Evolutionary conservation across 2,329 filamentous ascomycete species (phyloP).

Genomic region (Fusarium mexicanum): DNA sequence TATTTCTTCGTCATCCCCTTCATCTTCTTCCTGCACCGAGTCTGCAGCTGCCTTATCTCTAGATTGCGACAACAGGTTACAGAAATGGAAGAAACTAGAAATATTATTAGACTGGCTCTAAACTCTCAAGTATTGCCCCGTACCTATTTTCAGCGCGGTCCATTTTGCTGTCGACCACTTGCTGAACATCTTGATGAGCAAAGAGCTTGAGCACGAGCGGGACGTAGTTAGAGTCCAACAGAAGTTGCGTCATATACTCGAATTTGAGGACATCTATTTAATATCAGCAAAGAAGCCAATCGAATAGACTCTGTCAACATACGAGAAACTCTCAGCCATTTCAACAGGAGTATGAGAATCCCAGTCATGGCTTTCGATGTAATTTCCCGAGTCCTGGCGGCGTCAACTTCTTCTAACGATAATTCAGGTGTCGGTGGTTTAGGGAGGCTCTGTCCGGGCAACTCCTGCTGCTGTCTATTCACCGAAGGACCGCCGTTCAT

Average conservation of each 20-base stretch:
- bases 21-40: constrained; percentile 48
- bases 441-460: constrained; percentile 45
- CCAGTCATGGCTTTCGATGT: constrained; percentile 92
- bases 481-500: constrained; percentile 52
- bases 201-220: constrained; percentile 93
- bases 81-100: constrained; percentile 88
- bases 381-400: constrained; percentile 84
- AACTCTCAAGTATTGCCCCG: constrained; percentile 28
- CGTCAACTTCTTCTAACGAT: constrained; percentile 81
- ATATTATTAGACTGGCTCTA: constrained; percentile 3
- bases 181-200: constrained; percentile 92
- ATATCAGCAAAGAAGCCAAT: constrained; percentile 23
- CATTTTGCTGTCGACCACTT: constrained; percentile 84
- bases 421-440: constrained; percentile 56
- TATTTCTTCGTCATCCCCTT: constrained; percentile 49
- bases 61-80: constrained; percentile 72
- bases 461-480: constrained; percentile 45
- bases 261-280: constrained; percentile 86
- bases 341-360: constrained; percentile 84
- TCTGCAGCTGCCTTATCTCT: constrained; percentile 50
- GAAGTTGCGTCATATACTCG: constrained; percentile 91
- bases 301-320: constrained; percentile 51
- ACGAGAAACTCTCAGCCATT: constrained; percentile 98
- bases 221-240: constrained; percentile 95
- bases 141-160: constrained; percentile 85